A percentile compares a stretch with the other conserved stretches of the same genome.
Conservation (phyloP, 1,284 basidiomycete genomes). For the Leccinum huronense region DNA sequence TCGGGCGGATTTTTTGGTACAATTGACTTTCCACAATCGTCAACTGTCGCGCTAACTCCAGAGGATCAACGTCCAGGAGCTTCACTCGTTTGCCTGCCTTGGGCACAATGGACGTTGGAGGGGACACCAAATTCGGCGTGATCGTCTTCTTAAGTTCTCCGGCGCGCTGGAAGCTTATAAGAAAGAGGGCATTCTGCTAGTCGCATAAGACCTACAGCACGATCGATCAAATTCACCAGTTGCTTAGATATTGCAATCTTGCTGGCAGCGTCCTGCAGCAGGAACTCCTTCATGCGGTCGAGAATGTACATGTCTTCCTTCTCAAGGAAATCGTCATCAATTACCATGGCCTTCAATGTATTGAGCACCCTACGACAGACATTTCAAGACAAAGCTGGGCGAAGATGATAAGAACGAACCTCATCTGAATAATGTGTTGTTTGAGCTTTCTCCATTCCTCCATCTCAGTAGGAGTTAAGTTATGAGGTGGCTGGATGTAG, state of each 20-base stretch:
- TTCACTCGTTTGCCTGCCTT: constrained; percentile 76
- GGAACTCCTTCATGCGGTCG: constrained; percentile 76
- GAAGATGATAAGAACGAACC: constrained; percentile 49
- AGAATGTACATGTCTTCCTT: constrained; percentile 80
- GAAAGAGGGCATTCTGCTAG: constrained; percentile 17
- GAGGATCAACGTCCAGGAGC: constrained; percentile 83
- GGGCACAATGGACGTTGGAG: constrained; percentile 78
- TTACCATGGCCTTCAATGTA: constrained; percentile 78
- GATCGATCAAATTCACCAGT: constrained; percentile 69
- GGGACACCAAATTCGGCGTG: constrained; percentile 50
- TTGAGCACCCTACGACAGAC: constrained; percentile 66
- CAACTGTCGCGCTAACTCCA: constrained; percentile 92
- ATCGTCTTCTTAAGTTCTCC: constrained; percentile 53
- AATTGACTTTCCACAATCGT: constrained; percentile 90
- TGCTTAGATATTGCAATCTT: constrained; percentile 70
- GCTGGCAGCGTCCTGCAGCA: constrained; percentile 63
- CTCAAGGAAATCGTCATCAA: constrained; percentile 77
- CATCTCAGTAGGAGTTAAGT: constrained; percentile 62
- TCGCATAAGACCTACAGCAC: constrained; percentile 55
- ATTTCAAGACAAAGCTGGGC: constrained; percentile 8
- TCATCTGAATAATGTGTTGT: constrained; percentile 83
- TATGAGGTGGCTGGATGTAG: constrained; percentile 73
- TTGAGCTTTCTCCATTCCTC: constrained; percentile 88
- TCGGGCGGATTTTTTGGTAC: constrained; percentile 86
- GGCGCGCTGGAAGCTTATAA: constrained; percentile 45